Evolutionary conservation across 2,329 filamentous ascomycete genomes (phyloP).

Genomic region (Fusarium torulosum): DNA sequence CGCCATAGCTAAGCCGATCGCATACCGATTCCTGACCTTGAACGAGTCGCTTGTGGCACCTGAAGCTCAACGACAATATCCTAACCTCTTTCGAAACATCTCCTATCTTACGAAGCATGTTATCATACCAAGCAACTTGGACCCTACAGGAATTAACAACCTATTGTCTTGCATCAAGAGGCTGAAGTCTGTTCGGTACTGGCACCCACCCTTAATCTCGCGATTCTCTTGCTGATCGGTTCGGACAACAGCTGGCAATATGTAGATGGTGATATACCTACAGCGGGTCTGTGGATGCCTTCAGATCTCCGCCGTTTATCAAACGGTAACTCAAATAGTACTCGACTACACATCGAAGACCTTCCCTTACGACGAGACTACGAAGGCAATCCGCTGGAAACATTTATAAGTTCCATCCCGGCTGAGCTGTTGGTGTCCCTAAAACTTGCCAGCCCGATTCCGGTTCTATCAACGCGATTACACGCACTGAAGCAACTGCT

Average conservation of each 20-base stretch:
- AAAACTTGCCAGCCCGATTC: slow-evolving; percentile 55
- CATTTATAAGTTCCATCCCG: slow-evolving; percentile 57
- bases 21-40: slow-evolving; percentile 56
- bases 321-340: slow-evolving; percentile 48
- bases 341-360: slow-evolving; percentile 56
- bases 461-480: slow-evolving; percentile 57
- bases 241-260: slow-evolving; percentile 55
- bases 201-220: background rate
- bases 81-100: slow-evolving; percentile 53
- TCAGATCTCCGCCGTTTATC: slow-evolving; percentile 54
- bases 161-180: slow-evolving; percentile 54
- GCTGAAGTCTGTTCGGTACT: slow-evolving; percentile 58
- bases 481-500: slow-evolving; percentile 60
- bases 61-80: slow-evolving; percentile 51
- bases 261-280: slow-evolving; percentile 48
- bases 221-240: slow-evolving; percentile 23
- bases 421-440: slow-evolving; percentile 56
- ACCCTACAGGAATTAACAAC: slow-evolving; percentile 52
- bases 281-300: slow-evolving; percentile 52
- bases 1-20: slow-evolving; percentile 58
- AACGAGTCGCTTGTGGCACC: slow-evolving; percentile 55
- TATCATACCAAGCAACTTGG: slow-evolving; percentile 56
- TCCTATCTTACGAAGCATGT: slow-evolving; percentile 57
- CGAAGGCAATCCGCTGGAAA: slow-evolving; percentile 50
- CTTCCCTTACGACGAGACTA: slow-evolving; percentile 57